phyloP scores from a whole-genome alignment of 768 basidiomycete genomes.

The Coprinopsis marcescibilis region DNA sequence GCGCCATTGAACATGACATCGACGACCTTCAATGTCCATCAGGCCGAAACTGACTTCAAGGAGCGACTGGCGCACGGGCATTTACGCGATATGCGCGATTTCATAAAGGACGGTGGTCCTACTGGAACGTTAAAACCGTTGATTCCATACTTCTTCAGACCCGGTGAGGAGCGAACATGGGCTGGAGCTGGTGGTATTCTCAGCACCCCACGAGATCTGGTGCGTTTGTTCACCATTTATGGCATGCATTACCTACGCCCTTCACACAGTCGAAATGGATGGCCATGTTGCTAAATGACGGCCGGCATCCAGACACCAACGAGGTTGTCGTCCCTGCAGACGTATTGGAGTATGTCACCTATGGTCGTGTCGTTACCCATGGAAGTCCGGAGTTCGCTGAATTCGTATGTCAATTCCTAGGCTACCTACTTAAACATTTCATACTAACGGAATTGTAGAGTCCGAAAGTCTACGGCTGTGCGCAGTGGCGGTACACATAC shows the following conservation, averaged over 20 bases:
- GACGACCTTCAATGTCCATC: constrained; percentile 33
- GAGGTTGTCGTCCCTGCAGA: constrained; percentile 29
- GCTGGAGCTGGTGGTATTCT: constrained; percentile 38
- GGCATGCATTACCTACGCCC: neutral
- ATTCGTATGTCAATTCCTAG: constrained; percentile 18
- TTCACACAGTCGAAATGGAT: constrained; percentile 26
- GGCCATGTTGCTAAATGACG: constrained; percentile 34
- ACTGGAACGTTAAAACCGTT: constrained; percentile 30
- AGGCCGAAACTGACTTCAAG: constrained; percentile 25
- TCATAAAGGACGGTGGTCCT: constrained; percentile 17
- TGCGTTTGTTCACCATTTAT: constrained; percentile 11
- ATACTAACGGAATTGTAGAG: constrained; percentile 21
- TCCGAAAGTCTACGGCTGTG: constrained; percentile 34
- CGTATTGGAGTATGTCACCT: constrained; percentile 31
- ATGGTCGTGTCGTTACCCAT: constrained; percentile 28
- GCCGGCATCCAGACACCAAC: constrained; percentile 33
- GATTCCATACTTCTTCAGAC: constrained; percentile 34
- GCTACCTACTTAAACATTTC: neutral
- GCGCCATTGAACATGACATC: constrained; percentile 32
- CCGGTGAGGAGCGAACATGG: constrained; percentile 34
- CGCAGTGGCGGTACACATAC: constrained; percentile 33
- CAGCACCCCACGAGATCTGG: constrained; percentile 35
- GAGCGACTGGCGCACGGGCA: constrained; percentile 27
- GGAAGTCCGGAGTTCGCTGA: constrained; percentile 33
- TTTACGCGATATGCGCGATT: constrained; percentile 28